Evolutionary conservation across 108 stramenopile genomes (phyloP).

Genomic region (Skeletonema costatum): DNA sequence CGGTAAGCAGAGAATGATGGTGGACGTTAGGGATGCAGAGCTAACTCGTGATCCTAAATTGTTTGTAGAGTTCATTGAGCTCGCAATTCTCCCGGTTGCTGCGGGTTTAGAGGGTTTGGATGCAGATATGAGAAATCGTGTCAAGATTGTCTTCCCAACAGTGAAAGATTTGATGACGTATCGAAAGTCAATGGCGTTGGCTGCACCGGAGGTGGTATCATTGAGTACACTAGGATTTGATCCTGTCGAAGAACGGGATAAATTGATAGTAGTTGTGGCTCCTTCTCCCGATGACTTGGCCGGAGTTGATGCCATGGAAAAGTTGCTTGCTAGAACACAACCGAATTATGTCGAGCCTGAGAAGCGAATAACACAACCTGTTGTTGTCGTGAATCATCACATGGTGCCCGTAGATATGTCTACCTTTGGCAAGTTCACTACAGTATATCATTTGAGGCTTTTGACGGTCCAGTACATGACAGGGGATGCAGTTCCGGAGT

Average conservation of each 20-base stretch:
- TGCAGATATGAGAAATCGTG: conserved; percentile 65
- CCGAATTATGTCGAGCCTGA: conserved; percentile 32
- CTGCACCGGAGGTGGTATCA: conserved; percentile 85
- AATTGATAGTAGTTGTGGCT: conserved; percentile 84
- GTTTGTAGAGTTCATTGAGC: conserved; percentile 86
- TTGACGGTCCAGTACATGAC: conserved; percentile 88
- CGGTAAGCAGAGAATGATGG: conserved; percentile 89
- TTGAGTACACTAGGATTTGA: conserved; percentile 87
- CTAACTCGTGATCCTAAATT: conserved; percentile 73
- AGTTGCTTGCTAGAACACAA: conserved; percentile 62
- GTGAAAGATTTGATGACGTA: conserved; percentile 85
- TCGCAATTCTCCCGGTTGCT: conserved; percentile 83
- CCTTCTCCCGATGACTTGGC: conserved; percentile 84
- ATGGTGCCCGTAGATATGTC: conserved; percentile 75
- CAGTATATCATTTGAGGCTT: conserved; percentile 84
- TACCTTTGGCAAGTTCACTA: conserved; percentile 61
- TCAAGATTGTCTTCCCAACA: conserved; percentile 91
- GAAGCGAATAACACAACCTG: conserved; percentile 59
- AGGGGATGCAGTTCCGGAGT: conserved; percentile 57
- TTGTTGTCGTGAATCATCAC: conserved; percentile 88
- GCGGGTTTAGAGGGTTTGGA: conserved; percentile 86
- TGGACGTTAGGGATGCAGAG: conserved; percentile 92
- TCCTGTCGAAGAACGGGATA: conserved; percentile 79
- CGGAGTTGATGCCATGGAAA: conserved; percentile 69
- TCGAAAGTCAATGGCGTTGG: conserved; percentile 80